Evolutionary conservation across 768 basidiomycete species (phyloP).

Genomic region (Naganishia friedmannii): DNA sequence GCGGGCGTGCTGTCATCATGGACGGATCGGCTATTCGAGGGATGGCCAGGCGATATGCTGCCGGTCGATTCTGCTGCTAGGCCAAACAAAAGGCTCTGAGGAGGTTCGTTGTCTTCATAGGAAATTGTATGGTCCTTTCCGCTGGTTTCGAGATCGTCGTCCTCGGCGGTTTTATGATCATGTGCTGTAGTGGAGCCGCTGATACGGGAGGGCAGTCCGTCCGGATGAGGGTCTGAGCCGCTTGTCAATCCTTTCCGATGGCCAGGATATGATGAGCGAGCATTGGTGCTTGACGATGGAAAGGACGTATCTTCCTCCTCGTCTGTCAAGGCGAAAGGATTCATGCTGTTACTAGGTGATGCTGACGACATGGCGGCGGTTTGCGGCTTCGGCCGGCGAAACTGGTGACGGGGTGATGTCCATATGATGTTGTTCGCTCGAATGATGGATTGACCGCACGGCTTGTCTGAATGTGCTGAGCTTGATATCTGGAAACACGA

Average conservation of each 20-base stretch:
- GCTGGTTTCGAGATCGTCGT: background rate
- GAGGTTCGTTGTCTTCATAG: slow-evolving; percentile 25
- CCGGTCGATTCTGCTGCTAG: background rate
- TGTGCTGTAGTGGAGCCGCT: background rate
- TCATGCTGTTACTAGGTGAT: slow-evolving; percentile 25
- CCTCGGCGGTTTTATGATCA: background rate
- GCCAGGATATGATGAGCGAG: background rate
- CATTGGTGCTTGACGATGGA: slow-evolving; percentile 2
- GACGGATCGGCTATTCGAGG: background rate
- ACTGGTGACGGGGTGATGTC: background rate
- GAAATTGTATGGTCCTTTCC: background rate
- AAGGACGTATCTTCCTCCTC: slow-evolving; percentile 14
- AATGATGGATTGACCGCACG: background rate
- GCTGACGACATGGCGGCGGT: slow-evolving; percentile 15
- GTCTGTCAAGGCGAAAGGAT: slow-evolving; percentile 13
- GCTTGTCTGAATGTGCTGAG: too few relatives aligned
- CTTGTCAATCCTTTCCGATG: slow-evolving; percentile 5
- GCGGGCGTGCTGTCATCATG: background rate
- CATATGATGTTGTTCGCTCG: background rate
- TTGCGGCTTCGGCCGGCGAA: background rate
- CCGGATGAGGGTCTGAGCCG: slow-evolving; percentile 11
- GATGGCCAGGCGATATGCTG: background rate
- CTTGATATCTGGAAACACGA: background rate
- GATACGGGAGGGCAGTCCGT: slow-evolving; percentile 3
- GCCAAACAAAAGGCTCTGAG: slow-evolving; percentile 23